Evolutionary conservation across 2,329 filamentous ascomycete species (phyloP), one percentile per base, ranked within the genome.

Genomic region (Claviceps arundinis): DNA sequence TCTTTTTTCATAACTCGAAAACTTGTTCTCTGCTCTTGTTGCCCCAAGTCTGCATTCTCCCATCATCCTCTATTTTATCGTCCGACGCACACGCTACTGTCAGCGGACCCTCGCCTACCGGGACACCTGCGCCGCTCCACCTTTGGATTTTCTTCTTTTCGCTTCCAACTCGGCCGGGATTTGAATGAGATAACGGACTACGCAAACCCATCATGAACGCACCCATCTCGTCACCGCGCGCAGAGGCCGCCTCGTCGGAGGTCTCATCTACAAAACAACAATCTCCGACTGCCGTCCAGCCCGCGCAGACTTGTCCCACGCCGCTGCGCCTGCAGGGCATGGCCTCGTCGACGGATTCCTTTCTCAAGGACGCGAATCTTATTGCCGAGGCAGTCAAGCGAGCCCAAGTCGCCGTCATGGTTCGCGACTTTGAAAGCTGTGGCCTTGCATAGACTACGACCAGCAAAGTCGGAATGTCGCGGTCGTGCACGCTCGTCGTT

Each of bases 351-450:
- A 74, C 76, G 50, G 77, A 80, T 51, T 58, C 69, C 30, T 89
- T 89, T 64, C 76, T 95, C 55, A 81, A 84, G 61, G 85, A 95
- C 67, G 87, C 91, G 62, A 91, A 80, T 54, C 78, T 96, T 34
- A 78, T 96, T 43, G 90, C 90, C 38, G 91, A 97, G 73, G 91
- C 91, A 2, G 91, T 89, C 44, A 95, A 95, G 70, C 77, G 90
- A 43, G 91, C 91, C 9, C 89, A 96, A 69, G 87, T 96, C 75
- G 88, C 88, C 43, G 82, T 89, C 62, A 73, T 96, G 65, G 86
- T 90, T 75, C 78, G 90, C 56, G 91, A 96, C 68, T 77, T 97
- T 63, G 89, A 88, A 62, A 80, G 82, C 57, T 77, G 86, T 62
- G 80, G 78, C 50, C 68, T 89, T 47, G 78, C 38, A 43, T 54